Base-by-base conservation (phyloP, 331 rosid genomes). In the Stylosanthes scabra region DNA sequence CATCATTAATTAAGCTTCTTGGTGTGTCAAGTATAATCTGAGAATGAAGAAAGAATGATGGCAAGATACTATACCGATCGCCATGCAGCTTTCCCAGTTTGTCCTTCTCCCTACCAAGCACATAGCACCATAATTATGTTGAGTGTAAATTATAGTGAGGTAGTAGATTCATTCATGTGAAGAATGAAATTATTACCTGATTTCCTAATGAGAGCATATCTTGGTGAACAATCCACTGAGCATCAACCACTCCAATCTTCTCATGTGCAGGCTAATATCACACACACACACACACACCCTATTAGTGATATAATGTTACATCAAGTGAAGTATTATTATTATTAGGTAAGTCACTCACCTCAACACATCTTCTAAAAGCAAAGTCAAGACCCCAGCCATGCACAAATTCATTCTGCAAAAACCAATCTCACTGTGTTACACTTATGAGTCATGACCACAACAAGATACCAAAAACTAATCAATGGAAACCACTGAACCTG, bases 361-460 rank as follows among this genome's bases (percentile, higher is more conserved):
- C 97, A 11, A 94, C 97, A 75, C 99, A 94, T 86, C 85, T 94
- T 78, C 99, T 84, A 39, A 94, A 88, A 68, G 97, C 84, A 88
- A 94, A 91, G 71, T 94, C 99, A 72, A 94, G 99, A 63, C 99
- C 99, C 99, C 99, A 91, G 0, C 99, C 99, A 49, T 94, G 99
- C 66, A 94, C 91, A 83, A 94, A 85, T 84, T 94, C 99, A 84
- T 91, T 94, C 99, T 94, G 89, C 78, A 84, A 78, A 42, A 62
- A 14, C 14, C 47, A 68, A 13, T 11, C 25, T 12, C 42, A 68
- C 11, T 11, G 57, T 40, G 70, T 60, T 34, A 57, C 15, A 60
- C 55, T 58, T 49, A 54, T 28, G 63, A 81, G 11, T 65, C 4
- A 34, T 34, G 13, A 46, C 55, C 39, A 12, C 14, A 68, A 12